phyloP scores from a whole-genome alignment of 192 early-diverging fungal genomes.

The Umbelopsis vinacea region DNA sequence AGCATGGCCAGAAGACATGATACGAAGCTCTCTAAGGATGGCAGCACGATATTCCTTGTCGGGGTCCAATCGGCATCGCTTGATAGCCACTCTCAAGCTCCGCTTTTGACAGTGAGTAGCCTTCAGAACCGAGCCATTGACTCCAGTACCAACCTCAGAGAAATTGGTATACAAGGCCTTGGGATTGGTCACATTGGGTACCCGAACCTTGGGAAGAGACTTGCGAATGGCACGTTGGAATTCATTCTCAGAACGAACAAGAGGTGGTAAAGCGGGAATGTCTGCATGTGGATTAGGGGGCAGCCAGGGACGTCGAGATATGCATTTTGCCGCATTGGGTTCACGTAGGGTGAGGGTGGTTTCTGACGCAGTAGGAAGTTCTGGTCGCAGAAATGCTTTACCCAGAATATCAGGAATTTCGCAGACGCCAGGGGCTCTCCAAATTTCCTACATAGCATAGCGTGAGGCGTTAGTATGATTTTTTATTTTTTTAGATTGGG shows the following conservation, averaged over 20 bases:
- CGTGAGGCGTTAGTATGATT: not conserved
- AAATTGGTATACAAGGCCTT: conserved; percentile 29
- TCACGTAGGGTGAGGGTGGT: conserved; percentile 28
- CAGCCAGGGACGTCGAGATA: conserved; percentile 40
- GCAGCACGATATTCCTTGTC: conserved; percentile 42
- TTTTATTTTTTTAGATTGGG: too few relatives aligned
- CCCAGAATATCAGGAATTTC: conserved; percentile 44
- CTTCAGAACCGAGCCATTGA: conserved; percentile 42
- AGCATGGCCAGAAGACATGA: conserved; percentile 40
- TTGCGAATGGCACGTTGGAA: conserved; percentile 38
- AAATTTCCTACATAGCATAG: conserved; percentile 27
- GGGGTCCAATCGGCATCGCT: conserved; percentile 39
- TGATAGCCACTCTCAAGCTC: conserved; percentile 36
- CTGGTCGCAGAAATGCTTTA: conserved; percentile 40
- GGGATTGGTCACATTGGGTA: conserved; percentile 33
- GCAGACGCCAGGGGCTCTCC: conserved; percentile 40
- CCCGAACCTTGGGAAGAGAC: conserved; percentile 31
- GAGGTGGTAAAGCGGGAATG: conserved; percentile 34
- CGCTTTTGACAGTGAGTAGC: conserved; percentile 36
- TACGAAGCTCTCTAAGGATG: conserved; percentile 40
- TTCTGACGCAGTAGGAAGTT: conserved; percentile 19
- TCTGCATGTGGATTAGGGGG: conserved; percentile 40
- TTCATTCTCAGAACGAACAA: conserved; percentile 37
- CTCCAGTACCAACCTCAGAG: conserved; percentile 35
- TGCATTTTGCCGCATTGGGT: conserved; percentile 32